Conservation (phyloP, 176 grass and related monocot genomes). For the Aegilops sharonensis region DNA sequence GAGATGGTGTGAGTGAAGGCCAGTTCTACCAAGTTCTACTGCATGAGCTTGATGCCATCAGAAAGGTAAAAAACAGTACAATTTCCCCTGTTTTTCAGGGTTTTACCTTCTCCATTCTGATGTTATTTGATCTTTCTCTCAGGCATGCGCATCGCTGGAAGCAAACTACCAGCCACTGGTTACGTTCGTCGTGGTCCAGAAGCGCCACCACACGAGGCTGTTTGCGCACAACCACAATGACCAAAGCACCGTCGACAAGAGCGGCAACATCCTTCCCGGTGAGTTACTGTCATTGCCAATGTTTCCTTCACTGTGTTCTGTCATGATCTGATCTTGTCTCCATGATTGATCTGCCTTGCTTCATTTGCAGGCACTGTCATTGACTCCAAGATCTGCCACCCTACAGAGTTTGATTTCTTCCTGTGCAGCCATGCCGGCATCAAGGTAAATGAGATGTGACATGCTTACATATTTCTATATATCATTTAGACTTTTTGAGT, state of each 20-base stretch:
- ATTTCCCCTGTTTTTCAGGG: background rate
- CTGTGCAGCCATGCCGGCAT: constrained; percentile 96
- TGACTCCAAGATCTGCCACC: constrained; percentile 89
- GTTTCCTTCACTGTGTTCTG: background rate
- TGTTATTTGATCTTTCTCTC: background rate
- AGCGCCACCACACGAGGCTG: constrained; percentile 88
- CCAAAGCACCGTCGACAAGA: constrained; percentile 49
- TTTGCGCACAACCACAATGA: constrained; percentile 85
- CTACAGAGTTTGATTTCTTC: constrained; percentile 91
- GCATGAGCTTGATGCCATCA: constrained; percentile 81
- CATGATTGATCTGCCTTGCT: background rate
- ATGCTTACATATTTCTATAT: background rate
- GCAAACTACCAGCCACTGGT: constrained; percentile 77
- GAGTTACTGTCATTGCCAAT: background rate
- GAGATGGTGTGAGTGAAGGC: constrained; percentile 91
- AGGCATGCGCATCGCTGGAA: constrained; percentile 86
- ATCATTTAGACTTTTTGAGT: background rate
- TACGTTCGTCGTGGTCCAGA: constrained; percentile 90
- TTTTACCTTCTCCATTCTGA: constrained; percentile 8
- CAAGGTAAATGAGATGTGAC: constrained; percentile 30
- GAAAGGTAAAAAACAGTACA: constrained; percentile 41
- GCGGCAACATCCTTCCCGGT: constrained; percentile 95
- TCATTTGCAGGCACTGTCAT: constrained; percentile 69
- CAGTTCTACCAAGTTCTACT: constrained; percentile 93
- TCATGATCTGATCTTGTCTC: constrained; percentile 2